Evolutionary conservation across 228 moss, liverwort and hornwort species (phyloP).

Genomic region (Sphagnum magellanicum): DNA sequence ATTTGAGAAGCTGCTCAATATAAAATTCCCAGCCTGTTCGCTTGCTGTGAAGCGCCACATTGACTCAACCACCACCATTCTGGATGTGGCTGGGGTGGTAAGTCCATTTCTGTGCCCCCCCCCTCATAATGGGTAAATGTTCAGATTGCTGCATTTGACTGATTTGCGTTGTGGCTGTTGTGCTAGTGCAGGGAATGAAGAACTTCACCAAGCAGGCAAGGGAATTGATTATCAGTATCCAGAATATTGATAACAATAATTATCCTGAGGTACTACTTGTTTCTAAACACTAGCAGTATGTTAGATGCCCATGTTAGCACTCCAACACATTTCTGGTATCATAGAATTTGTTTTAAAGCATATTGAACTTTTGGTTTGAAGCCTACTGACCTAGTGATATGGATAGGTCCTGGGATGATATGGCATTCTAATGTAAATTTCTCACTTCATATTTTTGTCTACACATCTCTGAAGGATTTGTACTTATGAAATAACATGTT

Average conservation of each 20-base stretch:
- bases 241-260: conserved; percentile 88
- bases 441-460: too few relatives aligned
- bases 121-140: too few relatives aligned
- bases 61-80: conserved; percentile 49
- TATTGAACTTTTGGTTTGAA: too few relatives aligned
- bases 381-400: too few relatives aligned
- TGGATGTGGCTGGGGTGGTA: conserved; percentile 73
- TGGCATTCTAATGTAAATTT: too few relatives aligned
- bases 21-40: conserved; percentile 63
- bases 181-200: conserved; percentile 62
- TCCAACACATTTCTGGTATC: too few relatives aligned
- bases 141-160: not conserved
- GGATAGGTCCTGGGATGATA: too few relatives aligned
- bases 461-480: too few relatives aligned
- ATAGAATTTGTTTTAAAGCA: too few relatives aligned
- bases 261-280: conserved; percentile 75
- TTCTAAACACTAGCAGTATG: too few relatives aligned
- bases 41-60: conserved; percentile 47
- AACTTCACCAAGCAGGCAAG: conserved; percentile 74
- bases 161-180: not conserved
- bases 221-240: conserved; percentile 78
- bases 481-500: too few relatives aligned
- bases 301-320: too few relatives aligned
- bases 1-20: conserved; percentile 43
- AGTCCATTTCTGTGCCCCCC: not conserved